Conservation (phyloP, 805 yeast species). For the Wickerhamomyces silvicola region DNA sequence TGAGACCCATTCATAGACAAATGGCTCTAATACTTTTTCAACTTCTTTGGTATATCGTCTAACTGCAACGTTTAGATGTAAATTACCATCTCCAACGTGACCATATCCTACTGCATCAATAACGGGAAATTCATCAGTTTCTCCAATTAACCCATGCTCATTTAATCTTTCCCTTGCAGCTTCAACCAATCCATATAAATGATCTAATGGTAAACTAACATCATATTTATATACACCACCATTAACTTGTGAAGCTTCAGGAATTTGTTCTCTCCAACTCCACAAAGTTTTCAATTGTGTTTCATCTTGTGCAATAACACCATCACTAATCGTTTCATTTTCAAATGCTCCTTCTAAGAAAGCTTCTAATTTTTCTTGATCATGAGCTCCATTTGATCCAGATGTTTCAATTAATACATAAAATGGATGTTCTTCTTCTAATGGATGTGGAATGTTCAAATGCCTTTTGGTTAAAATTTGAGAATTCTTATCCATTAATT, state of each 20-base stretch:
- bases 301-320: constrained; percentile 94
- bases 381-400: constrained; percentile 93
- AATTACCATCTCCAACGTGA: constrained; percentile 96
- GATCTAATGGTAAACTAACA: constrained; percentile 81
- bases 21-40: constrained; percentile 84
- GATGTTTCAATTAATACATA: constrained; percentile 90
- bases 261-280: constrained; percentile 93
- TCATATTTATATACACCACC: constrained; percentile 98
- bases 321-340: constrained; percentile 78
- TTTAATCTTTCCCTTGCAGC: constrained; percentile 60
- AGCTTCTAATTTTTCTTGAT: constrained; percentile 78
- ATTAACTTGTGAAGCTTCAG: constrained; percentile 76
- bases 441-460: constrained; percentile 63
- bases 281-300: constrained; percentile 77
- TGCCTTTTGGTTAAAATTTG: constrained; percentile 59
- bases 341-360: constrained; percentile 85
- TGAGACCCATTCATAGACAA: constrained; percentile 84
- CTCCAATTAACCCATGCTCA: constrained; percentile 54
- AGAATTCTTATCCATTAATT: constrained; percentile 78
- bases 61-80: constrained; percentile 89
- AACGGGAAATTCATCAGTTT: constrained; percentile 66
- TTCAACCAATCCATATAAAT: constrained; percentile 75
- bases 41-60: constrained; percentile 74
- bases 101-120: constrained; percentile 93
- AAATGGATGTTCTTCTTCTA: constrained; percentile 79